phyloP scores from a whole-genome alignment of 352 stramenopile species.

The Globisporangium splendens region DNA sequence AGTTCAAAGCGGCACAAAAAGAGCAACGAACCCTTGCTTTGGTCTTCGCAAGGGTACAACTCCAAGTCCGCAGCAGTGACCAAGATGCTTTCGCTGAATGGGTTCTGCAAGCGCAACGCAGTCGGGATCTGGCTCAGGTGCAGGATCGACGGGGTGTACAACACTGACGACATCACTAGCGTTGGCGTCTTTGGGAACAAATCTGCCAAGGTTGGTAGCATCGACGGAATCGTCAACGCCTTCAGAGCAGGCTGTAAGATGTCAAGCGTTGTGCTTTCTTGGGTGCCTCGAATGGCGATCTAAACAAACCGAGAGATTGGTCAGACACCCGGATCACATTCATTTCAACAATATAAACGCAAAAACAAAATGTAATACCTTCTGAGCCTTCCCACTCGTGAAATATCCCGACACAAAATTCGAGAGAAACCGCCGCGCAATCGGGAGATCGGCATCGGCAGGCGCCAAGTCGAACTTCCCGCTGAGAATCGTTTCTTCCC shows the following conservation, averaged over 20 bases:
- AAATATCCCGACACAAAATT: slow-evolving; percentile 85
- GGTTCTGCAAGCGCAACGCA: slow-evolving; percentile 70
- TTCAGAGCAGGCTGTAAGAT: slow-evolving; percentile 61
- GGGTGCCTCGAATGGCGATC: slow-evolving; percentile 65
- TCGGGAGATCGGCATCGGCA: slow-evolving; percentile 18
- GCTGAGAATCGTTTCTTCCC: slow-evolving; percentile 40
- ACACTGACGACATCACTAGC: slow-evolving; percentile 68
- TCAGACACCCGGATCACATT: too few species aligned
- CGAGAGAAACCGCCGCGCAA: slow-evolving; percentile 62
- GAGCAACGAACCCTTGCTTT: slow-evolving; percentile 37
- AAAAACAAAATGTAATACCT: slow-evolving; percentile 31
- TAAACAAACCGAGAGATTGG: slow-evolving; percentile 10
- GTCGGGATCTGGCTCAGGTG: slow-evolving; percentile 69
- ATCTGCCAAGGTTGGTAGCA: slow-evolving; percentile 48
- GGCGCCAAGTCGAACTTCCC: slow-evolving; percentile 67
- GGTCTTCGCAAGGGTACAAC: slow-evolving; percentile 74
- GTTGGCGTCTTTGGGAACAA: slow-evolving; percentile 69
- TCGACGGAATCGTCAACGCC: slow-evolving; percentile 48
- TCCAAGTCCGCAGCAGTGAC: slow-evolving; percentile 59
- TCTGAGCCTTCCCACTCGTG: slow-evolving; percentile 52
- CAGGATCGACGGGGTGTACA: slow-evolving; percentile 74
- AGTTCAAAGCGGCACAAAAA: not conserved
- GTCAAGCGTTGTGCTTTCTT: slow-evolving; percentile 49
- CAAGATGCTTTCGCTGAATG: slow-evolving; percentile 78
- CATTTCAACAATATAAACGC: not conserved